Evolutionary conservation across 2,329 filamentous ascomycete species (phyloP).

Genomic region (Neocucurbitaria cava): DNA sequence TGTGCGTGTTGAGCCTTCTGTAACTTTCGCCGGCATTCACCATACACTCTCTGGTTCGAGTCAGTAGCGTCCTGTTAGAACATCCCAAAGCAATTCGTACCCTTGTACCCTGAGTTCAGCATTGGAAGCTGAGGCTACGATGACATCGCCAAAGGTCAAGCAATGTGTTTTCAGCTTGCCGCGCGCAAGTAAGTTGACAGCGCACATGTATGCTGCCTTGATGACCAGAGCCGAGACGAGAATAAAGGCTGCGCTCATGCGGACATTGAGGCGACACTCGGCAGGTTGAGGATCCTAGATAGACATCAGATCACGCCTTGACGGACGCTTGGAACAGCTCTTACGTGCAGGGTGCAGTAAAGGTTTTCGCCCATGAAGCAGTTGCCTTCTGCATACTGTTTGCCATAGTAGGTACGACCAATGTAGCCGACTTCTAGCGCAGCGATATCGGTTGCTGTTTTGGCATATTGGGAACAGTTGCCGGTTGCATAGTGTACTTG

Average conservation of each 20-base stretch:
- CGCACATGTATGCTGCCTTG: constrained; percentile 42
- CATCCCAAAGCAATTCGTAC: constrained; percentile 5
- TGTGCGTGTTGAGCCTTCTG: constrained; percentile 28
- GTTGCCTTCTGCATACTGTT: constrained; percentile 11
- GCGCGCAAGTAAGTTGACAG: constrained; percentile 28
- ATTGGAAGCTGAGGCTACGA: constrained; percentile 37
- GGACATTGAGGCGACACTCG: constrained; percentile 38
- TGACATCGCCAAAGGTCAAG: constrained; percentile 40
- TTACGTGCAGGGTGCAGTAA: constrained; percentile 14
- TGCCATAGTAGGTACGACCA: not conserved
- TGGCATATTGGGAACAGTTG: constrained; percentile 20
- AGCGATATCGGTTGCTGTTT: constrained; percentile 12
- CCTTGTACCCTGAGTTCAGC: constrained; percentile 37
- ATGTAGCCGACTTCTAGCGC: constrained; percentile 6
- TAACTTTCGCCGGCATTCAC: constrained; percentile 40
- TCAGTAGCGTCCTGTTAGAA: not conserved
- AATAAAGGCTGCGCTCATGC: constrained; percentile 40
- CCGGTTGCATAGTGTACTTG: constrained; percentile 20
- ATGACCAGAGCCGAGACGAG: constrained; percentile 28
- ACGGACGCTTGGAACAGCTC: not conserved
- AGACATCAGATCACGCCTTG: not conserved
- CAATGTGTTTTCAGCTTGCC: constrained; percentile 37
- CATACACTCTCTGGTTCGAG: constrained; percentile 33
- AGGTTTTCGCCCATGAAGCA: constrained; percentile 19
- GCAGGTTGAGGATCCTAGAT: constrained; percentile 3